Percentiles rank a stretch among this genome's conserved stretches.
These are phyloP conservation scores for Helotiales sp. DNA, from an alignment of 2,329 filamentous ascomycete genomes.

Conservation along the genomic window DNA sequence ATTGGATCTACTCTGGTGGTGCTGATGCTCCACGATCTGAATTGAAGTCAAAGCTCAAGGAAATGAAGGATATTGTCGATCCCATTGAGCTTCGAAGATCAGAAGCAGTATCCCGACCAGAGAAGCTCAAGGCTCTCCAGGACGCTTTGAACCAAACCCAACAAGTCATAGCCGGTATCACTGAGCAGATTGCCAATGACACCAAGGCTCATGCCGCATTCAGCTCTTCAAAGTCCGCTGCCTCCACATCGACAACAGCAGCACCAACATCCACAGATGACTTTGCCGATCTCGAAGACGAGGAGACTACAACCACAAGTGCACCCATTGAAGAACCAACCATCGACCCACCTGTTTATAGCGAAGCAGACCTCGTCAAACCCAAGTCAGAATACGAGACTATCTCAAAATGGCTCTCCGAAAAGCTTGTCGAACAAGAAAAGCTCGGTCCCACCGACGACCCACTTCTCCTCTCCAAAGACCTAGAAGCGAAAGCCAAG, in stretches of 20 bases:
- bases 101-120: constrained; percentile 71
- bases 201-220: constrained; percentile 56
- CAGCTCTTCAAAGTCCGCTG: constrained; percentile 45
- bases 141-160: constrained; percentile 70
- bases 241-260: constrained; percentile 39
- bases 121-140: constrained; percentile 65
- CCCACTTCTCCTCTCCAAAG: constrained; percentile 70
- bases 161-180: constrained; percentile 68
- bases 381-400: constrained; percentile 63
- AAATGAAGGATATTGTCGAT: constrained; percentile 73
- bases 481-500: constrained; percentile 67
- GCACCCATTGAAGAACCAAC: constrained; percentile 46
- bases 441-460: constrained; percentile 70
- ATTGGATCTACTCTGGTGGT: constrained; percentile 91
- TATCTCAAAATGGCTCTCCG: constrained; percentile 71
- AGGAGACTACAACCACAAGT: constrained; percentile 41
- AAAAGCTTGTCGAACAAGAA: constrained; percentile 69
- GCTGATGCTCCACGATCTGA: constrained; percentile 72
- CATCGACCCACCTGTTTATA: constrained; percentile 67
- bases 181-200: constrained; percentile 72
- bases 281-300: constrained; percentile 79
- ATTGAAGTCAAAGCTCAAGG: constrained; percentile 74
- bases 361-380: constrained; percentile 66
- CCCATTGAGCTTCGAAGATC: constrained; percentile 75
- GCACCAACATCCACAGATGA: constrained; percentile 46